Evolutionary conservation across 129 eudicot species (phyloP), one percentile per base, ranked within the genome.

Genomic region (Smallanthus sonchifolius): DNA sequence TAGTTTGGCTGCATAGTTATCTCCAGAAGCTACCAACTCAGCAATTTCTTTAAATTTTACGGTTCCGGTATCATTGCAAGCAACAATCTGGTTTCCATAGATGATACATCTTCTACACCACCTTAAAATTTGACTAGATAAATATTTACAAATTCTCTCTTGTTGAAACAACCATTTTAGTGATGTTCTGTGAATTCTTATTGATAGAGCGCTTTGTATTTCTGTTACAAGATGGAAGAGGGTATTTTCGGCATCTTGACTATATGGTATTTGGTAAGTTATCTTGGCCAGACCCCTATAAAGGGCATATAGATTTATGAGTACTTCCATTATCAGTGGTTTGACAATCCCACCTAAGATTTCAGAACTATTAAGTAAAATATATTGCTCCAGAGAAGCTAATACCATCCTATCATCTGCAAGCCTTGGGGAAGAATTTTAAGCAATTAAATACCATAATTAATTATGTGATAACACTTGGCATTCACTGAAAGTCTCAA

Each of bases 131-230:
- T 91, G 96, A 61, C 17, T 28, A 7, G 90, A 86, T 79, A 95
- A 65, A 48, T 81, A 56, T 69, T 85, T 78, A 76, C 84, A 81
- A 65, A 95, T 83, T 81, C 84, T 85, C 67, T 91, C 97, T 83
- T 95, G 99, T 74, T 91, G 99, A 80, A 95, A 95, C 74, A 95
- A 70, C 99, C 99, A 95, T 81, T 81, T 91, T 43, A 91, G 69
- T 42, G 99, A 87, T 67, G 76, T 82, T 32, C 51, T 56, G 84
- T 95, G 97, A 69, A 88, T 77, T 71, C 82, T 83, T 28, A 63
- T 52, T 35, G 81, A 81, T 28, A 87, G 82, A 42, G 88, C 88
- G 79, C 85, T 84, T 63, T 81, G 83, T 56, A 74, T 84, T 75
- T 88, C 94, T 20, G 77, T 57, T 57, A 85, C 42, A 45, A 88